Conservation (phyloP, 2,329 filamentous ascomycete species). For the Venturia asperata region DNA sequence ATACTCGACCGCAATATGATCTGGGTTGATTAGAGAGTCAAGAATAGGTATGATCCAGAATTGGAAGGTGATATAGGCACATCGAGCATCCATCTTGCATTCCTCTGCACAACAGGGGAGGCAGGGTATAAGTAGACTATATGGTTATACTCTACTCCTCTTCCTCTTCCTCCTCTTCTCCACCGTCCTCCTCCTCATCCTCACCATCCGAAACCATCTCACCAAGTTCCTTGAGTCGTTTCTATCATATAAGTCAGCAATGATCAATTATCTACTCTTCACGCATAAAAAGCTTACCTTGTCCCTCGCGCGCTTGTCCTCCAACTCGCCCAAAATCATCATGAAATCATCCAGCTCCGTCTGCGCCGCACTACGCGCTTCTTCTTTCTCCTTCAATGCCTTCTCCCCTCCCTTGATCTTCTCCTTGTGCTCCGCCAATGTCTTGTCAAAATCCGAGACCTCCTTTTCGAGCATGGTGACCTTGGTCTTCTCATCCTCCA, state of each 20-base stretch:
- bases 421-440: constrained; percentile 25
- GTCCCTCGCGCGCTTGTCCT: constrained; percentile 38
- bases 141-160: background rate
- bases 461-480: constrained; percentile 20
- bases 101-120: too few species aligned
- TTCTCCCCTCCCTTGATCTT: constrained; percentile 27
- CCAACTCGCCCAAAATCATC: constrained; percentile 41
- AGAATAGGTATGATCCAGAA: too few species aligned
- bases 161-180: constrained; percentile 42
- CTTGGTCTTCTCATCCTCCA: constrained; percentile 19
- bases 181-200: constrained; percentile 43
- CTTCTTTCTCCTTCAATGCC: constrained; percentile 36
- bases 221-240: constrained; percentile 41
- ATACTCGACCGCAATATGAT: too few species aligned
- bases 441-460: constrained; percentile 22
- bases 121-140: background rate
- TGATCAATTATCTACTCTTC: constrained; percentile 22
- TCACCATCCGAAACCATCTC: constrained; percentile 38
- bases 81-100: too few species aligned
- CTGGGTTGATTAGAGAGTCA: too few species aligned
- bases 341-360: constrained; percentile 44
- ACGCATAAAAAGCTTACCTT: constrained; percentile 27
- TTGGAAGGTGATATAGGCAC: too few species aligned
- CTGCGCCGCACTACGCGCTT: constrained; percentile 30
- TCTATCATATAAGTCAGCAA: constrained; percentile 29